These are phyloP conservation scores for Bromus sterilis DNA, from an alignment of 176 grass and related monocot species.

Conservation along the genomic window DNA sequence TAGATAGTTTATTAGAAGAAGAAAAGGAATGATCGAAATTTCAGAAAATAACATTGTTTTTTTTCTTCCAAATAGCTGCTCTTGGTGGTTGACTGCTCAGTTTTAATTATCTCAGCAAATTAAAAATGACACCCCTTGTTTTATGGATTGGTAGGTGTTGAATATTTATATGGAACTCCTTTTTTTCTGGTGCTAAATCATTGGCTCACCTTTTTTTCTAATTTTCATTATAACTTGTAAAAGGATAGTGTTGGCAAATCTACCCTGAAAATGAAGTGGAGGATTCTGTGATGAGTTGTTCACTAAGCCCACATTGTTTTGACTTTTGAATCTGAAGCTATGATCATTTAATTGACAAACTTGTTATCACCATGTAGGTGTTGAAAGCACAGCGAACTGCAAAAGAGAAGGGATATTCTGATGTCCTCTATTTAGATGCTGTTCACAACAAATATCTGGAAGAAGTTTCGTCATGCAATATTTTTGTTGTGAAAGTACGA, in stretches of 20 bases:
- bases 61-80: not conserved
- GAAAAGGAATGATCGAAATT: not conserved
- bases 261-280: not conserved
- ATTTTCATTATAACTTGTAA: not conserved
- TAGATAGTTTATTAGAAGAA: too few relatives aligned
- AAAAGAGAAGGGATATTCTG: constrained; percentile 83
- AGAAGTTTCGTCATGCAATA: constrained; percentile 94
- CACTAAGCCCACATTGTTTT: not conserved
- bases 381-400: constrained; percentile 77
- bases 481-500: constrained; percentile 84
- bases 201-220: not conserved
- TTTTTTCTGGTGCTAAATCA: not conserved
- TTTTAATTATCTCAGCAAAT: not conserved
- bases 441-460: constrained; percentile 84
- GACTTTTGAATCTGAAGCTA: not conserved
- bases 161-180: not conserved
- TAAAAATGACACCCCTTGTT: not conserved
- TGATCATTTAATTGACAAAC: not conserved
- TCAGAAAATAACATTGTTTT: not conserved
- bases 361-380: constrained; percentile 43
- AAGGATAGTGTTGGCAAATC: not conserved
- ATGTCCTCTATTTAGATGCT: constrained; percentile 84
- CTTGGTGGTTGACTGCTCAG: not conserved
- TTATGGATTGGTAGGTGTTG: not conserved
- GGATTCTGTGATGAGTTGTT: not conserved